Percentiles rank a stretch among this genome's conserved stretches.
Conservation (phyloP, 140 eudicot genomes). For the Anethum foeniculum region DNA sequence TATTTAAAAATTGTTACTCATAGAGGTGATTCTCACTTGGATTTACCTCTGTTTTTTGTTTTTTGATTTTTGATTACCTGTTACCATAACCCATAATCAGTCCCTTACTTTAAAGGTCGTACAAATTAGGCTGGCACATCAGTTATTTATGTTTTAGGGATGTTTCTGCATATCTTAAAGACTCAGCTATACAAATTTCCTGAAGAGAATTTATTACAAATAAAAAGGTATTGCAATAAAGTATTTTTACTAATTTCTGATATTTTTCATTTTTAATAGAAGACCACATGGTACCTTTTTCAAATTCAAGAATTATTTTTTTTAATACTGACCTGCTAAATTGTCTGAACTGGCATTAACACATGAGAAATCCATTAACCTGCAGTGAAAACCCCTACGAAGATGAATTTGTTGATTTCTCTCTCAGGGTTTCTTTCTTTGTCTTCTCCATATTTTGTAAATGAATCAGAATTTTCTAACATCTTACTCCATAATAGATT, state of each 20-base stretch:
- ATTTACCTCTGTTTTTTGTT: not conserved
- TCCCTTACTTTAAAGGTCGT: not conserved
- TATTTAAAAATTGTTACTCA: not conserved
- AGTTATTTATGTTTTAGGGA: not conserved
- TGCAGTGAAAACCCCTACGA: not conserved
- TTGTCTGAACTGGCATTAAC: not conserved
- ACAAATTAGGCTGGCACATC: not conserved
- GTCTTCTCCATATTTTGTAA: not conserved
- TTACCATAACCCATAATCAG: not conserved
- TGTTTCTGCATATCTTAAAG: not conserved
- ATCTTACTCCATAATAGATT: not conserved
- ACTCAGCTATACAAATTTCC: not conserved
- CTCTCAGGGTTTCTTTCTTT: not conserved
- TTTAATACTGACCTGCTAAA: not conserved
- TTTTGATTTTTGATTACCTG: not conserved
- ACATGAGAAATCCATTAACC: not conserved
- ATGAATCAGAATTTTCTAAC: not conserved
- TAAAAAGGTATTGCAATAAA: not conserved
- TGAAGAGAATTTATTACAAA: not conserved
- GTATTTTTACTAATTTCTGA: not conserved
- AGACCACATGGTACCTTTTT: not conserved
- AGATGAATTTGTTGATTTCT: not conserved
- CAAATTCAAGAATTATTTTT: not conserved
- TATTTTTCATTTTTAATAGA: not conserved
- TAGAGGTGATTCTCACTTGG: constrained; percentile 1